These are phyloP conservation scores for Niebla homalea DNA, from an alignment of 495 filamentous ascomycete genomes.

Conservation along the genomic window DNA sequence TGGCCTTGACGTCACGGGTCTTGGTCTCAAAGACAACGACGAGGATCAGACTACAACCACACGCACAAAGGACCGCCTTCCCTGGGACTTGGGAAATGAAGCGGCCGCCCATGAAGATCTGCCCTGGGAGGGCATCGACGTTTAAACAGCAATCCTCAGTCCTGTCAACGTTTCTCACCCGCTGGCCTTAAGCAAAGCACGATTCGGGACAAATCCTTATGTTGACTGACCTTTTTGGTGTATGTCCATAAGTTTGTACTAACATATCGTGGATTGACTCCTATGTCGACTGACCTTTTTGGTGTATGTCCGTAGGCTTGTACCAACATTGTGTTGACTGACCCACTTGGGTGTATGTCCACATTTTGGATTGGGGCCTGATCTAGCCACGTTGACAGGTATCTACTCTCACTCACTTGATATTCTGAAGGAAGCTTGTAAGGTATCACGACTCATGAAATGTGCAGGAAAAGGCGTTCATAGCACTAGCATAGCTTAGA, in stretches of 20 bases:
- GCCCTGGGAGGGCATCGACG: constrained; percentile 40
- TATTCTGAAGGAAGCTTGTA: no score
- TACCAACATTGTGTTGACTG: constrained; percentile 10
- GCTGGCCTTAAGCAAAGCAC: not conserved
- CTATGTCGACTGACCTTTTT: constrained; percentile 10
- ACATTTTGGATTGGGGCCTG: not conserved
- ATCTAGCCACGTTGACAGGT: not conserved
- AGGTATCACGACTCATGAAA: no score
- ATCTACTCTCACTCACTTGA: not conserved
- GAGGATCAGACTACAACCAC: not conserved
- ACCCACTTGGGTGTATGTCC: constrained; percentile 10
- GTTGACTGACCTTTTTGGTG: constrained; percentile 14
- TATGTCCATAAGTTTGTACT: constrained; percentile 12
- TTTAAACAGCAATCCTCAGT: no score
- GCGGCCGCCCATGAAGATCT: constrained; percentile 23
- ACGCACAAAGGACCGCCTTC: constrained; percentile 1
- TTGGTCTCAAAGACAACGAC: constrained; percentile 3
- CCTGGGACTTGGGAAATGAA: constrained; percentile 14
- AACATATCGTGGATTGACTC: no score
- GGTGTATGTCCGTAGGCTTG: constrained; percentile 8
- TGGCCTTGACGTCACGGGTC: constrained; percentile 28
- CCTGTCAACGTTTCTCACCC: not conserved
- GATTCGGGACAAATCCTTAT: constrained; percentile 4
- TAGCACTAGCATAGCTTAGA: not conserved
- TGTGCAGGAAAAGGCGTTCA: not conserved